Conservation (phyloP, 2,329 filamentous ascomycete genomes). For the Phyllosticta citrichinensis region DNA sequence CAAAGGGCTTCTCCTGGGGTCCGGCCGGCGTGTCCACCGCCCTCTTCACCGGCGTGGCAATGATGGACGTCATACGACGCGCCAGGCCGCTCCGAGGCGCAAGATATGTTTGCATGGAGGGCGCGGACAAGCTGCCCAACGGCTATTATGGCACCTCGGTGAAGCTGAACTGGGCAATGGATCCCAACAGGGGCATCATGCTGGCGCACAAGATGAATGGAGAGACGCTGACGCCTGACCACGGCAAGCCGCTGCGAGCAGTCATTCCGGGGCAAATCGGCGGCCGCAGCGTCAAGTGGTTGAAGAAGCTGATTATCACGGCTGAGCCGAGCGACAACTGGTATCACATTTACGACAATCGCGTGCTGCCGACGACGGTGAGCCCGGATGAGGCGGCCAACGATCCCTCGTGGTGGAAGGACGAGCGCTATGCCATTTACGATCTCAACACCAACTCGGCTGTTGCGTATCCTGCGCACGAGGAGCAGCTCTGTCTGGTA, state of each 20-base stretch:
- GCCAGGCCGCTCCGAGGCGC: slow-evolving; percentile 61
- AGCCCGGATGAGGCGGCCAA: slow-evolving; percentile 70
- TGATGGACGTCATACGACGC: slow-evolving; percentile 58
- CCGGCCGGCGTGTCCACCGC: slow-evolving; percentile 78
- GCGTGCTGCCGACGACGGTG: slow-evolving; percentile 78
- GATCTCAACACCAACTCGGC: slow-evolving; percentile 83
- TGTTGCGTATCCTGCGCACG: slow-evolving; percentile 67
- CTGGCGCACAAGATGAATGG: slow-evolving; percentile 89
- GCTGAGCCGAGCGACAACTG: slow-evolving; percentile 76
- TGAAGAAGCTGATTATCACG: slow-evolving; percentile 71
- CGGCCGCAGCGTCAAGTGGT: slow-evolving; percentile 86
- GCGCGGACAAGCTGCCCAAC: slow-evolving; percentile 79
- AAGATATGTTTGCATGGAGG: slow-evolving; percentile 82
- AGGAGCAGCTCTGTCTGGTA: slow-evolving; percentile 51
- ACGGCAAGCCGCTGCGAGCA: slow-evolving; percentile 72
- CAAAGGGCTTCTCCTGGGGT: slow-evolving; percentile 92
- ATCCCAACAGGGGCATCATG: slow-evolving; percentile 74
- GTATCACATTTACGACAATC: slow-evolving; percentile 93
- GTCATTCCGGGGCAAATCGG: slow-evolving; percentile 89
- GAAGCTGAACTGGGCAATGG: slow-evolving; percentile 81
- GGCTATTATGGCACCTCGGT: slow-evolving; percentile 82
- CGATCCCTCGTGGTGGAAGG: slow-evolving; percentile 68
- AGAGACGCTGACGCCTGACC: slow-evolving; percentile 67
- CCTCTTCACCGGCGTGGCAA: slow-evolving; percentile 72
- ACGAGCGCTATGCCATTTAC: slow-evolving; percentile 88